phyloP scores from a whole-genome alignment of 2,329 filamentous ascomycete species.

The Lachnellula arida region DNA sequence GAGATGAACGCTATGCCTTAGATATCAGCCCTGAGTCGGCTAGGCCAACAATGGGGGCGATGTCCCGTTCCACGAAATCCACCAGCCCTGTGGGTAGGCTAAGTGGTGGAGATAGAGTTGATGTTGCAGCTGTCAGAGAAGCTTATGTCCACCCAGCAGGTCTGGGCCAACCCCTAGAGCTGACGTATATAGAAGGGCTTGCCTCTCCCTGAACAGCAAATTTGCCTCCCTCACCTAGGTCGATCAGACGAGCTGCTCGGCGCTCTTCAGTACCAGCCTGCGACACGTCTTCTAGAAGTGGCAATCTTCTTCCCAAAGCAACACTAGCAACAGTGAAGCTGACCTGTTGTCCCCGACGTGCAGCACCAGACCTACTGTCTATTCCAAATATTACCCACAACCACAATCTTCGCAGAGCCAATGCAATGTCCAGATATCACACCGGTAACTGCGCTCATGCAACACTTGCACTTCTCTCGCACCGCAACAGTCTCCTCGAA shows the following conservation, averaged over 20 bases:
- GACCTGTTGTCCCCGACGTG: slow-evolving; percentile 7
- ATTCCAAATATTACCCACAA: slow-evolving; percentile 3
- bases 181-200: slow-evolving; percentile 23
- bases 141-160: slow-evolving; percentile 25
- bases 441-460: neutral
- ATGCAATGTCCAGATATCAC: neutral
- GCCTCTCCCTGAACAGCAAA: slow-evolving; percentile 7
- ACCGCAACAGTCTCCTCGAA: neutral
- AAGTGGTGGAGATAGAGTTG: slow-evolving; percentile 24
- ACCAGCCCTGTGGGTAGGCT: slow-evolving; percentile 10
- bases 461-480: neutral
- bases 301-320: slow-evolving; percentile 2
- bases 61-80: slow-evolving; percentile 10
- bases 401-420: neutral
- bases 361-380: slow-evolving; percentile 8
- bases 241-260: neutral
- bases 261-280: neutral
- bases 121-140: slow-evolving; percentile 23
- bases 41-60: slow-evolving; percentile 15
- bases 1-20: slow-evolving; percentile 3
- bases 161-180: slow-evolving; percentile 8
- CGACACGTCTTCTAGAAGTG: neutral
- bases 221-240: slow-evolving; percentile 6
- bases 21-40: slow-evolving; percentile 13
- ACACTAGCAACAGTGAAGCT: slow-evolving; percentile 1